Percentiles rank a stretch among this genome's conserved stretches.
phyloP scores from a whole-genome alignment of 1,284 basidiomycete genomes.

The Apiotrichum brassicae region DNA sequence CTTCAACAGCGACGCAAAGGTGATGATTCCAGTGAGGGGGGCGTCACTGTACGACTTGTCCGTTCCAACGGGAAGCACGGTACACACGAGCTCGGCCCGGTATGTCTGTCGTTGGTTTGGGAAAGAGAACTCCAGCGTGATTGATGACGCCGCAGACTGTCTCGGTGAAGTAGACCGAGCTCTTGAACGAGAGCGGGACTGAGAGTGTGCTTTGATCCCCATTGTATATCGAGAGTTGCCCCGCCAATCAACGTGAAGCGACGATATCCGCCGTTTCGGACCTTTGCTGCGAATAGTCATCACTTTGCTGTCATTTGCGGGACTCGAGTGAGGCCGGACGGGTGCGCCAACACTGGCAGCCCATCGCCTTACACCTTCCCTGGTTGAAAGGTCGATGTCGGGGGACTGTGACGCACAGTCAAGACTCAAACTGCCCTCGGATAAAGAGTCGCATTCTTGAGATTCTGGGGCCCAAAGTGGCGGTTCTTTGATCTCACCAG shows the following conservation, averaged over 20 bases:
- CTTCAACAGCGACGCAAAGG: neutral
- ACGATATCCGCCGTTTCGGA: no score
- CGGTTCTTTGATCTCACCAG: no score
- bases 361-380: neutral
- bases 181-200: neutral
- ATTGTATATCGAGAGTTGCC: no score
- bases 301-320: neutral
- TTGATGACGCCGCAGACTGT: neutral
- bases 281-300: no score
- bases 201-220: no score
- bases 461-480: no score
- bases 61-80: neutral
- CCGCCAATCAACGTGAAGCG: no score
- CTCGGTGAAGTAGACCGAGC: neutral
- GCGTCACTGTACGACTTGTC: no score
- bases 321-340: neutral
- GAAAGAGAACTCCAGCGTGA: neutral
- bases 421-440: no score
- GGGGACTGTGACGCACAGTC: neutral
- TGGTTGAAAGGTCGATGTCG: neutral
- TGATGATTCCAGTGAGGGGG: no score
- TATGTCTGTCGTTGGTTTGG: neutral
- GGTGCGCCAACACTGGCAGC: neutral
- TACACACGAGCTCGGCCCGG: neutral
- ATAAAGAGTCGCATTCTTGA: no score